Percentiles rank a stretch among this genome's conserved stretches.
Evolutionary conservation across 164 flowering plant genomes (phyloP).

Genomic region (Brasenia schreberi): DNA sequence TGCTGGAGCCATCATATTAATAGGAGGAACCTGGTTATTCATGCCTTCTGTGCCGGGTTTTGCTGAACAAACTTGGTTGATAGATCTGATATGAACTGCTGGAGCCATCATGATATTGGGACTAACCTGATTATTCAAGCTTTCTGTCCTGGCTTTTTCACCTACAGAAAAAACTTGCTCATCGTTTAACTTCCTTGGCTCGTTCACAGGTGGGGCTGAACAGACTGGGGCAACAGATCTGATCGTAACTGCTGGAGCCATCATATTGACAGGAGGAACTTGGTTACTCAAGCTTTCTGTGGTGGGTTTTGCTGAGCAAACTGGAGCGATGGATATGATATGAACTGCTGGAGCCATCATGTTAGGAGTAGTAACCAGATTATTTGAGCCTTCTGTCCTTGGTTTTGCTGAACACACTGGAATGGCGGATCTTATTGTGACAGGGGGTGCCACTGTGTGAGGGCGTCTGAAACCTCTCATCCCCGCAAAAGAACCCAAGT

Average conservation of each 20-base stretch:
- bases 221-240: conserved; percentile 48
- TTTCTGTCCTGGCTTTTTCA: no score
- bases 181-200: no score
- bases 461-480: conserved; percentile 7
- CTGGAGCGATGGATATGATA: conserved; percentile 43
- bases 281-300: conserved; percentile 8
- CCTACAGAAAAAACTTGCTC: no score
- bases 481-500: conserved; percentile 3
- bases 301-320: conserved; percentile 19
- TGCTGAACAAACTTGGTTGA: conserved; percentile 11
- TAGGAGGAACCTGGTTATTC: conserved; percentile 6
- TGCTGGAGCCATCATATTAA: conserved; percentile 31
- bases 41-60: conserved; percentile 10
- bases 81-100: conserved; percentile 18
- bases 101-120: conserved; percentile 5
- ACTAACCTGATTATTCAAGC: no score
- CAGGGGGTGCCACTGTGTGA: conserved; percentile 15
- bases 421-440: conserved; percentile 13
- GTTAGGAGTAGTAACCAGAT: conserved; percentile 4
- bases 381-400: conserved; percentile 9
- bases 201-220: conserved; percentile 6
- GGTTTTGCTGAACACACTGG: conserved; percentile 14
- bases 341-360: conserved; percentile 46
- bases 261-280: conserved; percentile 8
- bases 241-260: conserved; percentile 50